Evolutionary conservation across 257 asterid species (phyloP), one percentile per base, ranked within the genome.

Genomic region (Paulownia fortunei): DNA sequence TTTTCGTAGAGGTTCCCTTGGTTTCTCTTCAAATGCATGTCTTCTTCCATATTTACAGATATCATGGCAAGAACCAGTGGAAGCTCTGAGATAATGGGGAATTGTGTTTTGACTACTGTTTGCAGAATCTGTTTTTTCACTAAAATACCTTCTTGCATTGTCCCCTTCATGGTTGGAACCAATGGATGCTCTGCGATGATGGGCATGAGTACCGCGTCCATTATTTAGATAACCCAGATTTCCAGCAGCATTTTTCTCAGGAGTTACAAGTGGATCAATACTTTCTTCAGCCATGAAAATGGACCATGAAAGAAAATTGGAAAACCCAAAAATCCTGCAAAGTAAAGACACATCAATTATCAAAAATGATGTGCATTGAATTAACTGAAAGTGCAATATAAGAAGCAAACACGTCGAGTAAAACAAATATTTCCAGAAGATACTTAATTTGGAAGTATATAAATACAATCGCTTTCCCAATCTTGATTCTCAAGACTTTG

Each of bases 11-110:
- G 86, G 80, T 69, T 59, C 76, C 79, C 63, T 59, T 32, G 84
- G 74, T 59, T 83, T 76, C 58, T 82, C 86, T 69, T 83, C 95
- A 42, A 36, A 36, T 37, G 79, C 52, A 27, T 77, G 83, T 46
- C 81, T 82, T 79, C 77, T 75, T 10, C 99, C 99, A 74, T 83
- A 93, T 83, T 95, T 95, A 75, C 99, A 95, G 42, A 88, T 69
- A 81, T 95, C 99, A 55, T 95, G 99, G 88, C 98, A 95, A 56
- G 99, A 93, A 76, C 97, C 99, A 5, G 93, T 76, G 44, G 94
- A 95, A 65, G 96, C 91, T 81, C 90, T 84, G 59, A 89, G 97
- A 84, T 94, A 90, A 76, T 72, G 81, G 1, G 98, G 98, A 55
- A 85, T 47, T 6, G n/a, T 44, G 19, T 73, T 73, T 60, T 74